These are phyloP conservation scores for Rhizophora mangle DNA, from an alignment of 345 rosid genomes.

Conservation along the genomic window DNA sequence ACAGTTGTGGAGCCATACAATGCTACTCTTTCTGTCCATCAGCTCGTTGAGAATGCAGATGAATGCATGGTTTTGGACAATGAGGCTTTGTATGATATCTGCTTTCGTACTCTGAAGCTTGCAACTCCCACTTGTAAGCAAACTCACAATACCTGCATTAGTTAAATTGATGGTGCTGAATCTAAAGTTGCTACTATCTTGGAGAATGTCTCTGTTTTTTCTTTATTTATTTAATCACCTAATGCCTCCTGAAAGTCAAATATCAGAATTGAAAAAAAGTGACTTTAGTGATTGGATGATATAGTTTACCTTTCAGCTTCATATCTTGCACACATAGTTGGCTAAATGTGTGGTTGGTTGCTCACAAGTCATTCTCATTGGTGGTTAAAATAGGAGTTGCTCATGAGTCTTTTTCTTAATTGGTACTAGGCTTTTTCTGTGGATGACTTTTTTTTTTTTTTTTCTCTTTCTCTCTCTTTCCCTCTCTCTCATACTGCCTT, in stretches of 20 bases:
- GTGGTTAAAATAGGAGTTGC: not conserved
- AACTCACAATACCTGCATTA: not conserved
- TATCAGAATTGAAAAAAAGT: not conserved
- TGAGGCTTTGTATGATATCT: conserved; percentile 4
- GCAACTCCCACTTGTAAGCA: conserved; percentile 3
- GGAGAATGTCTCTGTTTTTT: not conserved
- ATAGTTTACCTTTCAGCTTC: not conserved
- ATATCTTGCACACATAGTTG: not conserved
- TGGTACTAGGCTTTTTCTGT: not conserved
- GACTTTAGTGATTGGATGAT: not conserved
- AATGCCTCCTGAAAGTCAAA: not conserved
- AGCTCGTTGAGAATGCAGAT: conserved; percentile 6
- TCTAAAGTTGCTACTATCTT: not conserved
- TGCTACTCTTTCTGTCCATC: conserved; percentile 7
- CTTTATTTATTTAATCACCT: not conserved
- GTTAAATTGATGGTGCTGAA: not conserved
- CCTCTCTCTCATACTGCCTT: not conserved
- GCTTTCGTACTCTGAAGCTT: conserved; percentile 8
- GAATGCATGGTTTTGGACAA: conserved; percentile 8
- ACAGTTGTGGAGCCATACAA: conserved; percentile 10
- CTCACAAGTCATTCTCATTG: not conserved
- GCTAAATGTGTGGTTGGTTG: not conserved
- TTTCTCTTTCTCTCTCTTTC: not conserved
- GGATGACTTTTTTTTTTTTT: not conserved
- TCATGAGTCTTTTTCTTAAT: not conserved